phyloP scores from a whole-genome alignment of 1,139 yeast species.

The Scheffersomyces quercinus region DNA sequence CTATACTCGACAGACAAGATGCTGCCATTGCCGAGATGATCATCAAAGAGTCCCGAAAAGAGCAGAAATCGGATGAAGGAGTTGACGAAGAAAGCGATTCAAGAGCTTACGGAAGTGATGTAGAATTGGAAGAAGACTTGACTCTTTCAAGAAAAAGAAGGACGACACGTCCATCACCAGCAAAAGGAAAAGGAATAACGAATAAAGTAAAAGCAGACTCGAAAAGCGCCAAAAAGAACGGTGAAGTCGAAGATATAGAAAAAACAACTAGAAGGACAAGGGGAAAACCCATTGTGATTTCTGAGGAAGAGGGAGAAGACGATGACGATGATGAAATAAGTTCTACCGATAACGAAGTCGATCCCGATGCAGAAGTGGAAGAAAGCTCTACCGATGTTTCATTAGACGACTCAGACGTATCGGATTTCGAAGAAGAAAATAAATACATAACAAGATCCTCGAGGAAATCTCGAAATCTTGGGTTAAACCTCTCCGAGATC shows the following conservation, averaged over 20 bases:
- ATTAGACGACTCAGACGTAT: conserved; percentile 7
- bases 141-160: conserved; percentile 5
- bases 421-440: conserved; percentile 5
- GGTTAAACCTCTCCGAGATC: no score
- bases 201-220: not conserved
- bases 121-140: conserved; percentile 33
- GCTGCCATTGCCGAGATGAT: conserved; percentile 46
- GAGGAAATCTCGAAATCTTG: conserved; percentile 1
- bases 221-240: conserved; percentile 10
- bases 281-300: conserved; percentile 4
- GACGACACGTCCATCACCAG: conserved; percentile 10
- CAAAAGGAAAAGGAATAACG: conserved; percentile 4
- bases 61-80: not conserved
- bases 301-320: conserved; percentile 1
- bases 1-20: conserved; percentile 40
- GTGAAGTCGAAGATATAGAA: conserved; percentile 5
- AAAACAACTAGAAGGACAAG: not conserved
- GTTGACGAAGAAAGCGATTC: conserved; percentile 6
- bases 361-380: conserved; percentile 5
- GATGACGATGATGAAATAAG: conserved; percentile 4
- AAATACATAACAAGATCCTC: not conserved
- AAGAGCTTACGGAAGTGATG: conserved; percentile 29
- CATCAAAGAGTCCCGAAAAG: conserved; percentile 25
- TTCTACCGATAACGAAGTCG: conserved; percentile 4
- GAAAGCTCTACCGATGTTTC: conserved; percentile 7